These are phyloP conservation scores for Escovopsis sp. DNA, from an alignment of 2,329 filamentous ascomycete species.

Conservation along the genomic window DNA sequence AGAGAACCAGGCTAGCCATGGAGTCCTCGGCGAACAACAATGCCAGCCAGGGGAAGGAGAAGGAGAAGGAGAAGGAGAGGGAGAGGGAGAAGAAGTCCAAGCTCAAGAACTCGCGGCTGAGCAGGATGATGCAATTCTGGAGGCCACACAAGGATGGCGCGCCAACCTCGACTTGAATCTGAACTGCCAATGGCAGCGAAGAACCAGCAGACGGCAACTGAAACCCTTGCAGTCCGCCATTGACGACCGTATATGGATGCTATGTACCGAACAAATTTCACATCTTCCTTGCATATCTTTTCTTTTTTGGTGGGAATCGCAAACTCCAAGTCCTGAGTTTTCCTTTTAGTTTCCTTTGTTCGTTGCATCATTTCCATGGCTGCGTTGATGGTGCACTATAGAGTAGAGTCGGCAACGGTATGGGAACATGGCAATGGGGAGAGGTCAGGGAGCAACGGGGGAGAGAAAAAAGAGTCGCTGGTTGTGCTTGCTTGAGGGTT, in stretches of 20 bases:
- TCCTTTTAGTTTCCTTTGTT: no score
- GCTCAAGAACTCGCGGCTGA: conserved; percentile 52
- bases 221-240: conserved; percentile 8
- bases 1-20: conserved; percentile 60
- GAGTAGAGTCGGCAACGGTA: neutral
- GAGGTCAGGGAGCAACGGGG: neutral
- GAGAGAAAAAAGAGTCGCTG: no score
- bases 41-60: conserved; percentile 30
- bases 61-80: conserved; percentile 37
- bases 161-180: conserved; percentile 10
- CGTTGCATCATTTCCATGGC: conserved; percentile 3
- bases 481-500: no score
- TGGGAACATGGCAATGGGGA: neutral
- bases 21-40: conserved; percentile 46
- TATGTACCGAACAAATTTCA: conserved; percentile 19
- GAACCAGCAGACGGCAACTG: conserved; percentile 2
- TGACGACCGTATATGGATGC: conserved; percentile 23
- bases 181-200: conserved; percentile 1
- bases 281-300: conserved; percentile 2
- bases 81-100: no score
- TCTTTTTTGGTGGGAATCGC: no score
- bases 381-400: conserved; percentile 1
- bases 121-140: conserved; percentile 69
- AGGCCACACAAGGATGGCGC: conserved; percentile 38
- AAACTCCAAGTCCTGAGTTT: conserved; percentile 1